A percentile compares a stretch with the other conserved stretches of the same genome.
Evolutionary conservation across 2,329 filamentous ascomycete species (phyloP).

Genomic region (Colletotrichum orbiculare): DNA sequence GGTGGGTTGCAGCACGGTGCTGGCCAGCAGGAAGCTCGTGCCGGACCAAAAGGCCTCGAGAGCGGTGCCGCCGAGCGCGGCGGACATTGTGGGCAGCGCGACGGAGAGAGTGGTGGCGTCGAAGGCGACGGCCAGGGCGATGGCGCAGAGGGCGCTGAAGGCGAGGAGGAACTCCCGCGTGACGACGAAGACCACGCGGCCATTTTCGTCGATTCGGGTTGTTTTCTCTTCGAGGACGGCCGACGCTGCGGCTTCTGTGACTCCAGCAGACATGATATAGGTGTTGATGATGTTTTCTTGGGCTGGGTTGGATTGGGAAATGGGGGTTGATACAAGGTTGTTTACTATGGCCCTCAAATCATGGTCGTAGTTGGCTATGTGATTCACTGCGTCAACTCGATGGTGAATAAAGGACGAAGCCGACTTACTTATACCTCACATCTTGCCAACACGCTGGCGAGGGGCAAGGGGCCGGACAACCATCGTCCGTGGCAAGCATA

Average conservation of each 20-base stretch:
- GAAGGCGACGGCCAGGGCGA: conserved; percentile 71
- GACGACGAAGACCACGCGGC: conserved; percentile 45
- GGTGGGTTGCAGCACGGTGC: conserved; percentile 68
- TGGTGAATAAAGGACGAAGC: background rate
- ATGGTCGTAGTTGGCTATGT: no score
- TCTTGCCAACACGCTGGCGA: no score
- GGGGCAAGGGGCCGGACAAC: background rate
- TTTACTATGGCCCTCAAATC: no score
- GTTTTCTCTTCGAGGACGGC: conserved; percentile 12
- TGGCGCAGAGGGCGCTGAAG: conserved; percentile 62
- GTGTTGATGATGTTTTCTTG: background rate
- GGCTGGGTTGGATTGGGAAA: no score
- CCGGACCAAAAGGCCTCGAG: conserved; percentile 78
- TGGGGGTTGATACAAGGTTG: no score
- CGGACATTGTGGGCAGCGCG: conserved; percentile 65
- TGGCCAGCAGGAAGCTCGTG: conserved; percentile 75
- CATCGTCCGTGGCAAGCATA: background rate
- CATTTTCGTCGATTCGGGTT: conserved; percentile 23
- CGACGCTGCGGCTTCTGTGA: conserved; percentile 9
- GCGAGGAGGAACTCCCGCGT: conserved; percentile 55
- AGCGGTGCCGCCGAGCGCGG: conserved; percentile 62
- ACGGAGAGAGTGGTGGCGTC: conserved; percentile 72
- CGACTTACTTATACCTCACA: no score
- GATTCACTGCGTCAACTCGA: no score
- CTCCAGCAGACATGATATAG: background rate